Conservation (phyloP, 768 basidiomycete genomes). For the Phaeotremella fagi region DNA sequence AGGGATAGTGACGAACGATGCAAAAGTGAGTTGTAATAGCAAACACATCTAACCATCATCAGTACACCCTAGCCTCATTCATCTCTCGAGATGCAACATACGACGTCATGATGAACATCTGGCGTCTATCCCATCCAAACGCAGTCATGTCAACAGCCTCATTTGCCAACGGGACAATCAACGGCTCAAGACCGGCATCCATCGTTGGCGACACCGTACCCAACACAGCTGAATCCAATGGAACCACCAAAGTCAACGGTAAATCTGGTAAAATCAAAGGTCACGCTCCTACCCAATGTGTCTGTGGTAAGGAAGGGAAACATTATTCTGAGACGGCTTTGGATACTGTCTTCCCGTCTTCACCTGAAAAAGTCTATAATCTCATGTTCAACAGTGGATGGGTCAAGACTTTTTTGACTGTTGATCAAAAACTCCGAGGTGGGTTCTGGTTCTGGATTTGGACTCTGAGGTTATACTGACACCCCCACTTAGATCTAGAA, state of each 20-base stretch:
- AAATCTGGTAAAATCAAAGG: conserved; percentile 55
- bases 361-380: conserved; percentile 92
- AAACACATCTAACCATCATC: conserved; percentile 34
- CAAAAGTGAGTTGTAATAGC: conserved; percentile 38
- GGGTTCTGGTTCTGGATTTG: conserved; percentile 37
- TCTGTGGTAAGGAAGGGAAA: conserved; percentile 63
- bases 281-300: conserved; percentile 54
- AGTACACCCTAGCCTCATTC: conserved; percentile 95
- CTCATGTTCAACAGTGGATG: conserved; percentile 94
- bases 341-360: conserved; percentile 75
- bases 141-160: conserved; percentile 41
- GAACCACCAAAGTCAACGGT: conserved; percentile 11
- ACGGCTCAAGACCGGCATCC: conserved; percentile 18
- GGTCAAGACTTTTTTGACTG: conserved; percentile 85
- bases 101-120: conserved; percentile 93
- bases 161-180: conserved; percentile 6
- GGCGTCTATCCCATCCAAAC: conserved; percentile 81
- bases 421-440: conserved; percentile 87
- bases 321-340: conserved; percentile 72
- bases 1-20: conserved; percentile 71
- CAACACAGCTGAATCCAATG: background rate
- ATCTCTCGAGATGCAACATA: conserved; percentile 91
- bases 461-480: background rate
- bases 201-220: conserved; percentile 21
- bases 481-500: conserved; percentile 66